Conservation (phyloP, 768 basidiomycete species). For the Panaeolus cyanescens region DNA sequence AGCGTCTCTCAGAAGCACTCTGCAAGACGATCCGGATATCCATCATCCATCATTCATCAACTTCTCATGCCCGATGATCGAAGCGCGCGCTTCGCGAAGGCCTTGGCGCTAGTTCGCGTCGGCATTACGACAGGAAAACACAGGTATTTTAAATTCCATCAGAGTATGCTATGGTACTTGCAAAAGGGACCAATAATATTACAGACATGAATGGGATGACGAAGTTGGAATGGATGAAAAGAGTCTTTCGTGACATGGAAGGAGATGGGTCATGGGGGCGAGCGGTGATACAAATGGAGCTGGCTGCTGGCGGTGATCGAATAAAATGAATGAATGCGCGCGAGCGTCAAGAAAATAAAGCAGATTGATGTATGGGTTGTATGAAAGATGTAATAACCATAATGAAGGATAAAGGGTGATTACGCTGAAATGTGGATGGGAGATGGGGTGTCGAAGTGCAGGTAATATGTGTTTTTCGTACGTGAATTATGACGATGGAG, state of each 20-base stretch:
- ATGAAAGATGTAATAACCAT: constrained; percentile 2
- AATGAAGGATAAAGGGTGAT: constrained; percentile 6
- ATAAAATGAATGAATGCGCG: neutral
- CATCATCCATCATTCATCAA: too few species aligned
- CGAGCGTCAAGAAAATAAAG: neutral
- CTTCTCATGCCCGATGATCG: too few species aligned
- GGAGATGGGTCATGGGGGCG: neutral
- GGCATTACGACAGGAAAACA: neutral
- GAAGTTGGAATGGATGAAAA: neutral
- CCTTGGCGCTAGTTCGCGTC: neutral
- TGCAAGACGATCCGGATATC: too few species aligned
- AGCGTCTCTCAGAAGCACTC: too few species aligned
- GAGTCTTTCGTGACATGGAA: neutral
- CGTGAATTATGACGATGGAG: constrained; percentile 53
- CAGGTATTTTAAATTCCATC: neutral
- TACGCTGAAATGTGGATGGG: constrained; percentile 6
- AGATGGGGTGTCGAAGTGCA: neutral
- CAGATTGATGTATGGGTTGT: neutral
- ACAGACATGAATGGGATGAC: neutral
- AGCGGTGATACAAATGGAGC: neutral
- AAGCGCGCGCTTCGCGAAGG: too few species aligned
- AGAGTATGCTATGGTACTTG: constrained; percentile 4
- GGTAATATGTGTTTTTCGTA: constrained; percentile 1
- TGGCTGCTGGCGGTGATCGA: too few species aligned
- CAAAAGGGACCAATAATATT: neutral